These are phyloP conservation scores for Yamadazyma tumulicola DNA, from an alignment of 805 yeast species.

Conservation along the genomic window DNA sequence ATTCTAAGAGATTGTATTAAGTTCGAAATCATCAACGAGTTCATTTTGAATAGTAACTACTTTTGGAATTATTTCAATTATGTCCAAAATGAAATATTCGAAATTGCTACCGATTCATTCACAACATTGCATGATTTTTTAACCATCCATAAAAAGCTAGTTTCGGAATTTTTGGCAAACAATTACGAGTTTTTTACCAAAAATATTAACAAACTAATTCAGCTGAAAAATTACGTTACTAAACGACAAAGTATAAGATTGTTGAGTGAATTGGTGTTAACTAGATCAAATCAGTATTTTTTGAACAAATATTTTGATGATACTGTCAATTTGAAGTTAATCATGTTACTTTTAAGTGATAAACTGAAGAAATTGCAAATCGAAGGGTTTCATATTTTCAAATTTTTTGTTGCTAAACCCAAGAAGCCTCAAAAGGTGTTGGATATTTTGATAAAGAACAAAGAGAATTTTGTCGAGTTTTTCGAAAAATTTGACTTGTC, in stretches of 20 bases:
- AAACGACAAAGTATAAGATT: constrained; percentile 85
- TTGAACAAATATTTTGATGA: constrained; percentile 77
- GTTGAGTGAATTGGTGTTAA: constrained; percentile 66
- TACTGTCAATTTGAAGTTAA: constrained; percentile 76
- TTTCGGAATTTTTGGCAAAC: constrained; percentile 62
- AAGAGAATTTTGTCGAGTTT: constrained; percentile 69
- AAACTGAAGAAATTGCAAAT: constrained; percentile 83
- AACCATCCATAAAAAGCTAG: constrained; percentile 64
- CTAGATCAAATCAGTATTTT: constrained; percentile 64
- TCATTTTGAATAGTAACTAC: constrained; percentile 53
- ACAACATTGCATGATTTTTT: constrained; percentile 70
- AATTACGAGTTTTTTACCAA: constrained; percentile 58
- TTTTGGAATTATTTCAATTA: constrained; percentile 85
- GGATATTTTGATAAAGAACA: constrained; percentile 81
- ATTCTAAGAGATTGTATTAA: constrained; percentile 84
- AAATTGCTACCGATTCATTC: constrained; percentile 86
- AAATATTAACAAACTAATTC: constrained; percentile 65
- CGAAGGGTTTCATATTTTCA: constrained; percentile 91
- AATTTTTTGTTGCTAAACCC: constrained; percentile 95
- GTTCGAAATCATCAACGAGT: constrained; percentile 64
- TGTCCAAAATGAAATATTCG: constrained; percentile 75
- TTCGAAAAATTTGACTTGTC: constrained; percentile 61
- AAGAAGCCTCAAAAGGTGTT: constrained; percentile 73
- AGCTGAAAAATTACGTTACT: constrained; percentile 82
- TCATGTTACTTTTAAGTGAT: constrained; percentile 84